These are phyloP conservation scores for Xylariaceae sp. DNA, from an alignment of 2,329 filamentous ascomycete species.

Conservation along the genomic window DNA sequence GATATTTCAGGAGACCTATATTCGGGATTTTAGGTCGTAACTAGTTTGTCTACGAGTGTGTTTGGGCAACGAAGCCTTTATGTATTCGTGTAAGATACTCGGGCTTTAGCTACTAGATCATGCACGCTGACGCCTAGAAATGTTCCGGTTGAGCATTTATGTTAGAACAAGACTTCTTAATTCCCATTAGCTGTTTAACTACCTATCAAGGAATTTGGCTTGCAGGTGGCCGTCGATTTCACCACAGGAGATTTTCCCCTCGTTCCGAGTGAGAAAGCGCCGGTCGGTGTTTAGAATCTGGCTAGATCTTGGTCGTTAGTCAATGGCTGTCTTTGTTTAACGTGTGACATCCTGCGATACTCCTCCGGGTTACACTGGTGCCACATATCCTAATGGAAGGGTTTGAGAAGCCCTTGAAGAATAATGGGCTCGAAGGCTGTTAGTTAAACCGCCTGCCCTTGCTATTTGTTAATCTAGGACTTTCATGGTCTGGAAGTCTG, in stretches of 20 bases:
- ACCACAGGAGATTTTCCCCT: conserved; percentile 9
- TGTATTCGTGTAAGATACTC: no score
- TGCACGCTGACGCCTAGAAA: not conserved
- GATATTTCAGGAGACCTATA: not conserved
- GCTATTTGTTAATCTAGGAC: no score
- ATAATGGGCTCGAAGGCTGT: no score
- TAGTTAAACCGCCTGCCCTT: no score
- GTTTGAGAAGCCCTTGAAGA: no score
- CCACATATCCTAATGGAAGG: not conserved
- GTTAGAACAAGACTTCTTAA: not conserved
- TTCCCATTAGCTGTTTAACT: not conserved
- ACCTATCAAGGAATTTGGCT: not conserved
- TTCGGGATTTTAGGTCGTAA: not conserved
- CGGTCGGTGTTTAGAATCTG: conserved; percentile 1
- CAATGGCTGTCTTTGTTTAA: conserved; percentile 12
- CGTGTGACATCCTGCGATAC: conserved; percentile 15
- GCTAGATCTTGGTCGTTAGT: conserved; percentile 4
- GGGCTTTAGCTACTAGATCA: not conserved
- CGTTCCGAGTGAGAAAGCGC: not conserved
- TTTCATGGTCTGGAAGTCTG: no score
- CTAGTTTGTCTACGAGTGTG: not conserved
- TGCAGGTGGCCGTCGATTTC: conserved; percentile 21
- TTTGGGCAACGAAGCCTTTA: no score
- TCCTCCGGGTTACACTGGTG: conserved; percentile 16
- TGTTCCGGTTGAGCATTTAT: not conserved